Conservation (phyloP, 345 rosid genomes). For the Geranium brycei region DNA sequence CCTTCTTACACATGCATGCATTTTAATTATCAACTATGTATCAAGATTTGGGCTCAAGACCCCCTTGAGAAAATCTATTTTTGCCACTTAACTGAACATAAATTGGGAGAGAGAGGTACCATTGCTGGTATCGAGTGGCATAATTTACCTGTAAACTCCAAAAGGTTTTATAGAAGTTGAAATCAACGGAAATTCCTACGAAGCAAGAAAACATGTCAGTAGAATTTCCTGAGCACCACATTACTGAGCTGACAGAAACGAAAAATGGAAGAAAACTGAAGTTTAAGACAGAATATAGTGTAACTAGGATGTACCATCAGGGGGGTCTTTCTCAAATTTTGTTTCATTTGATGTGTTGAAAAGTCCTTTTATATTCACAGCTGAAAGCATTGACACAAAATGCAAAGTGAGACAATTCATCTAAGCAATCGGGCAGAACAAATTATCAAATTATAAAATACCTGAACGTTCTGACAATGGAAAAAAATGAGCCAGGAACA, state of each 20-base stretch:
- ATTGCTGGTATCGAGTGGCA: neutral
- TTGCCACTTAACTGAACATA: no score
- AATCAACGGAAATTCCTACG: slow-evolving; percentile 75
- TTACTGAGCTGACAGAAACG: no score
- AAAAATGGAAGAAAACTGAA: neutral
- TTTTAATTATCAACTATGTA: no score
- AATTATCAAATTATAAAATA: slow-evolving; percentile 14
- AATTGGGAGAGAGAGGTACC: no score
- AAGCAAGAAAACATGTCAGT: slow-evolving; percentile 7
- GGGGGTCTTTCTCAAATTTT: slow-evolving; percentile 82
- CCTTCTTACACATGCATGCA: no score
- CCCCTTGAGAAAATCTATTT: no score
- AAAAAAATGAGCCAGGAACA: slow-evolving; percentile 92
- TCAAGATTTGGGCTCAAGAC: no score
- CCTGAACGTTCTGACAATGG: slow-evolving; percentile 97
- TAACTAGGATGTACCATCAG: slow-evolving; percentile 36
- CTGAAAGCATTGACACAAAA: slow-evolving; percentile 38
- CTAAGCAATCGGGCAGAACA: slow-evolving; percentile 6
- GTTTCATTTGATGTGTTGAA: slow-evolving; percentile 96
- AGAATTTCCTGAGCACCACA: no score
- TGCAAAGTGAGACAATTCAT: slow-evolving; percentile 4
- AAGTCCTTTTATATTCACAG: slow-evolving; percentile 94
- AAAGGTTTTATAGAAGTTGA: slow-evolving; percentile 89
- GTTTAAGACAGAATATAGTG: neutral
- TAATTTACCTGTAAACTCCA: slow-evolving; percentile 89